Base-by-base conservation (phyloP, 176 grass and related monocot species). In the Tuctoria greenei region DNA sequence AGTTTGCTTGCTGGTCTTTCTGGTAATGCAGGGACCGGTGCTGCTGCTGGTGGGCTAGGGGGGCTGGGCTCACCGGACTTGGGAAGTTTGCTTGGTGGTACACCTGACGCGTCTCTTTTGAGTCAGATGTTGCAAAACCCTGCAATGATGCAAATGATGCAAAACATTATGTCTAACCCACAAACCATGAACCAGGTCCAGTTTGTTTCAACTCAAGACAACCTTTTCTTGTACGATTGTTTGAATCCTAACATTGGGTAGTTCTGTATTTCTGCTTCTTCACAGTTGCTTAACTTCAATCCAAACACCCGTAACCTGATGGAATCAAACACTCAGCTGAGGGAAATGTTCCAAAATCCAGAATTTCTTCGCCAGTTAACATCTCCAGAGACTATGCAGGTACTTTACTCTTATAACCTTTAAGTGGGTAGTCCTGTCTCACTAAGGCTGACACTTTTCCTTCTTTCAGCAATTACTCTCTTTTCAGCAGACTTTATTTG, bases 91-190 rank as follows among this genome's bases (percentile, higher is more conserved):
- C 74, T 84, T 43, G 81, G 88, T 73, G 75, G 82, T 79, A 65
- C 83, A 72, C 90, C 85, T 56, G 95, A 94, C 73, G 35, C 84
- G 37, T 79, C 91, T 47, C 24, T 78, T 73, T 56, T 94, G 27
- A 93, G 10, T 79, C 88, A 98, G 84, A 66, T 92, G 72, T 72
- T 98, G 83, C 95, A 98, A 92, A 98, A 94, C 84, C 95, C 95
- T n/a, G 86, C 84, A 41, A 92, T 94, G 89, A 91, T 88, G 86
- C 91, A 98, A 56, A 91, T 92, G 95, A 86, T 93, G 91, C 95
- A 94, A 67, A 98, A 85, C 79, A 60, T 98, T 56, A 85, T 98
- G 82, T 87, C 95, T 86, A 91, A 94, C 52, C 95, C 95, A 66
- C 91, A 98, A 79, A 66, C 86, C 61, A 78, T 93, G 78, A 94